Percentiles rank a stretch among this genome's conserved stretches.
Conservation (phyloP, 805 yeast species). For the Wickerhamiella sergipiensis region DNA sequence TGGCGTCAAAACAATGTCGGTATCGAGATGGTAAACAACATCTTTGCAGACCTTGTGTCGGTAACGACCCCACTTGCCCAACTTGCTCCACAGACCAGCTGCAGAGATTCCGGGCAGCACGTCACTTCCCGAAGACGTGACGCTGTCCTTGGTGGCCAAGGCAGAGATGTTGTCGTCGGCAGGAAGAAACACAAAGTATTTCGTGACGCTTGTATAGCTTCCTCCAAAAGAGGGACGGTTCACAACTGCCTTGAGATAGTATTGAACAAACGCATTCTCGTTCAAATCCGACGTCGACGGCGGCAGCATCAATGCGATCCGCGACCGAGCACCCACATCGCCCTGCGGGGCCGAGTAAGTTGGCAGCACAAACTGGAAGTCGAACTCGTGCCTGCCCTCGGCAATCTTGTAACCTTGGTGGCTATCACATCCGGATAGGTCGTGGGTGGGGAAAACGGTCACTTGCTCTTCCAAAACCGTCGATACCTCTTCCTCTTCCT, state of each 20-base stretch:
- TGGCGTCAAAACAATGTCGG: conserved; percentile 14
- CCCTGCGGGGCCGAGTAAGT: conserved; percentile 8
- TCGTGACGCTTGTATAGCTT: conserved; percentile 26
- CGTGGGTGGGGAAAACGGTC: conserved; percentile 26
- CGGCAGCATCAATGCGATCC: conserved; percentile 18
- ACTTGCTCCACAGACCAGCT: background rate
- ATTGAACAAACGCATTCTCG: conserved; percentile 26
- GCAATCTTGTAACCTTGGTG: conserved; percentile 22
- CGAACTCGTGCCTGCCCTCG: conserved; percentile 25
- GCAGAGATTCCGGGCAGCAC: background rate
- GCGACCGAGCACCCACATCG: conserved; percentile 5
- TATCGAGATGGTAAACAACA: conserved; percentile 9
- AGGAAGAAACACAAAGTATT: conserved; percentile 44
- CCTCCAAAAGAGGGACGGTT: conserved; percentile 37
- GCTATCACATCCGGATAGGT: conserved; percentile 11
- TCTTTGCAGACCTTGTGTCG: conserved; percentile 8
- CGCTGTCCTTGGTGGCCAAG: background rate
- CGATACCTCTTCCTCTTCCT: conserved; percentile 15
- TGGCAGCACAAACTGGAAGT: conserved; percentile 25
- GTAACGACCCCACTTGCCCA: conserved; percentile 7
- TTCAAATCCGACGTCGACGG: conserved; percentile 23
- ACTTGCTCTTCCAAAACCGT: conserved; percentile 20
- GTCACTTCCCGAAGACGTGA: background rate
- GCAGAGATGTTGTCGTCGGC: conserved; percentile 7
- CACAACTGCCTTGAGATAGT: conserved; percentile 42